These are phyloP conservation scores for Suhomyces coccinellae DNA, from an alignment of 1,139 yeast species.

Conservation along the genomic window DNA sequence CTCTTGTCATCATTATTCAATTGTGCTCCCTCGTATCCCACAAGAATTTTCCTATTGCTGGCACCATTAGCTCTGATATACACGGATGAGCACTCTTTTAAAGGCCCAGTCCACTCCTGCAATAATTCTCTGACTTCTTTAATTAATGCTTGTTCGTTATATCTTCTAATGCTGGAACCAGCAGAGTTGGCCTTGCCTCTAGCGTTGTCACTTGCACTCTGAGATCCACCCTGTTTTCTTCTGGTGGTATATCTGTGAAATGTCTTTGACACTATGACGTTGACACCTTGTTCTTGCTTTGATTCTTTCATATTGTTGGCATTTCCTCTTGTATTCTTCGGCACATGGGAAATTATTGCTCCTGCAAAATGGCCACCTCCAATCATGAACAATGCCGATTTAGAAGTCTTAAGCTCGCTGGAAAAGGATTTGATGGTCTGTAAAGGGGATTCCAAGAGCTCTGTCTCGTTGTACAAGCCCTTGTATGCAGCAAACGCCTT, in stretches of 20 bases:
- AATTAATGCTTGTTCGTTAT: constrained; percentile 81
- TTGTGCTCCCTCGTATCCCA: constrained; percentile 64
- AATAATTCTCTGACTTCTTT: constrained; percentile 73
- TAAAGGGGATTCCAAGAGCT: constrained; percentile 39
- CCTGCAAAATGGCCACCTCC: constrained; percentile 99
- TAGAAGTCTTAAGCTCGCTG: constrained; percentile 22
- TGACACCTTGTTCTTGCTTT: constrained; percentile 58
- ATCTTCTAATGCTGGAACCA: constrained; percentile 85
- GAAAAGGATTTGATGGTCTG: constrained; percentile 38
- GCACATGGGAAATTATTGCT: constrained; percentile 78
- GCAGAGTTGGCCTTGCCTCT: constrained; percentile 96
- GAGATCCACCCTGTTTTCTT: constrained; percentile 97
- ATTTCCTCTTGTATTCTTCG: constrained; percentile 55
- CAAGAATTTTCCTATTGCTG: constrained; percentile 60
- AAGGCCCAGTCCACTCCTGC: constrained; percentile 58
- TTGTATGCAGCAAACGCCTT: constrained; percentile 72
- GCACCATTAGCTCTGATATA: constrained; percentile 84
- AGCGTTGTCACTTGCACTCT: constrained; percentile 87
- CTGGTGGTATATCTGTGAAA: constrained; percentile 95
- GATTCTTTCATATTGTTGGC: constrained; percentile 44
- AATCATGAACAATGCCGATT: constrained; percentile 83
- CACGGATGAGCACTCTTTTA: constrained; percentile 65
- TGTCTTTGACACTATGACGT: constrained; percentile 73
- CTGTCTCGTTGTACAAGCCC: constrained; percentile 49
- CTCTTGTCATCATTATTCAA: constrained; percentile 53